phyloP scores from a whole-genome alignment of 2,329 filamentous ascomycete genomes.

The Botrytis fragariae region DNA sequence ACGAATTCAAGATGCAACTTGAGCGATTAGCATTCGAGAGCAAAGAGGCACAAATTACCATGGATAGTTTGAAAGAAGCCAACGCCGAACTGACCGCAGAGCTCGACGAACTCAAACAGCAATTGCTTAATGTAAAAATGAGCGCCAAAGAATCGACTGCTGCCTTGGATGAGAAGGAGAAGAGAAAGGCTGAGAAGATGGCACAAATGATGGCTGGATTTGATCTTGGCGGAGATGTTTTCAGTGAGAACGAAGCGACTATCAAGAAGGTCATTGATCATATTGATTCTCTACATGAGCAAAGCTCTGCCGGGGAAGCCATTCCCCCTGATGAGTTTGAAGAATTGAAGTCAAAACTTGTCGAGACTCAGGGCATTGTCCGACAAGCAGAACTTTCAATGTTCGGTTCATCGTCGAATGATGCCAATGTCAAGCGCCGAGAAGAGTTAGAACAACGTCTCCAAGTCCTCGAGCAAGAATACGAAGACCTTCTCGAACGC shows the following conservation, averaged over 20 bases:
- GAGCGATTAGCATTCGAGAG: slow-evolving; percentile 94
- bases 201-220: slow-evolving; percentile 99
- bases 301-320: slow-evolving; percentile 72
- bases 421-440: slow-evolving; percentile 65
- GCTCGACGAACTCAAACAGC: slow-evolving; percentile 92
- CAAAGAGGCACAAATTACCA: slow-evolving; percentile 95
- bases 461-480: slow-evolving; percentile 72
- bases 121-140: slow-evolving; percentile 94
- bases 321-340: slow-evolving; percentile 80
- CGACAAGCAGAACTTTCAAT: slow-evolving; percentile 87
- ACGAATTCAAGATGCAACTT: slow-evolving; percentile 93
- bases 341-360: slow-evolving; percentile 71
- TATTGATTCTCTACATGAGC: slow-evolving; percentile 74
- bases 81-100: slow-evolving; percentile 90
- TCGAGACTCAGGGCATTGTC: slow-evolving; percentile 89
- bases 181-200: slow-evolving; percentile 99
- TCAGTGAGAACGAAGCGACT: slow-evolving; percentile 86
- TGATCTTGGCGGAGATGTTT: slow-evolving; percentile 86
- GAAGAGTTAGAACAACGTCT: slow-evolving; percentile 76
- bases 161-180: slow-evolving; percentile 93
- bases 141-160: slow-evolving; percentile 90
- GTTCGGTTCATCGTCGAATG: slow-evolving; percentile 64
- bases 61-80: slow-evolving; percentile 95
- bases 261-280: slow-evolving; percentile 82
- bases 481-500: slow-evolving; percentile 76